These are phyloP conservation scores for Monosporascus sp. DNA, from an alignment of 2,329 filamentous ascomycete species.

Conservation along the genomic window DNA sequence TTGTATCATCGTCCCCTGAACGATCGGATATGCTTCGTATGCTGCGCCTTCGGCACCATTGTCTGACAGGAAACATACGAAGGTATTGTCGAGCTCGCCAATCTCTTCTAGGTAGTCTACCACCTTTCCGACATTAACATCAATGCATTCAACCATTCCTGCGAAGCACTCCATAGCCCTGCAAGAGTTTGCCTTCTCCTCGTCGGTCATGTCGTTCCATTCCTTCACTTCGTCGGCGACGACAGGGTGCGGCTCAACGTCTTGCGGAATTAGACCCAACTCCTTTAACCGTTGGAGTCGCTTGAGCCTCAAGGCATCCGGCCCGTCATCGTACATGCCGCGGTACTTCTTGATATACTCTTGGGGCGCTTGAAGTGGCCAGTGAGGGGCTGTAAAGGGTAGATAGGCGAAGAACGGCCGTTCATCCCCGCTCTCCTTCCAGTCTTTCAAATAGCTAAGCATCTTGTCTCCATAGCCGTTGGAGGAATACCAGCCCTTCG, in stretches of 20 bases:
- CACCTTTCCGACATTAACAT: slow-evolving; percentile 54
- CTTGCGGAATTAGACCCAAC: slow-evolving; percentile 47
- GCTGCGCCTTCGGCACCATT: slow-evolving; percentile 57
- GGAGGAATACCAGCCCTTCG: slow-evolving; percentile 49
- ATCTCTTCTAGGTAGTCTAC: slow-evolving; percentile 49
- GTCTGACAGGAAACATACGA: slow-evolving; percentile 59
- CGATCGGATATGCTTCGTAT: slow-evolving; percentile 54
- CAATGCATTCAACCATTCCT: slow-evolving; percentile 59
- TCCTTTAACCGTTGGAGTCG: slow-evolving; percentile 51
- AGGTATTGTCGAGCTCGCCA: slow-evolving; percentile 58
- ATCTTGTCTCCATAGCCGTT: slow-evolving; percentile 49
- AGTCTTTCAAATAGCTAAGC: slow-evolving; percentile 44
- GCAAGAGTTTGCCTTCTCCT: slow-evolving; percentile 42
- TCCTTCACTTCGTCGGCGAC: slow-evolving; percentile 42
- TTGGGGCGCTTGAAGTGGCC: slow-evolving; percentile 55
- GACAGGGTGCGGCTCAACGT: slow-evolving; percentile 46
- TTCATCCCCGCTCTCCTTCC: slow-evolving; percentile 30
- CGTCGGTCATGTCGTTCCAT: slow-evolving; percentile 41
- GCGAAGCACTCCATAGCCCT: slow-evolving; percentile 58
- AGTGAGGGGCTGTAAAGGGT: slow-evolving; percentile 59
- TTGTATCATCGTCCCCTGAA: slow-evolving; percentile 45
- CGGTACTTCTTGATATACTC: slow-evolving; percentile 52
- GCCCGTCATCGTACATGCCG: slow-evolving; percentile 56
- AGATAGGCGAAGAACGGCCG: slow-evolving; percentile 55
- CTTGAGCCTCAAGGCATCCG: slow-evolving; percentile 47